Evolutionary conservation across 78 protist species (phyloP).

Genomic region (Cyanophora paradoxa): DNA sequence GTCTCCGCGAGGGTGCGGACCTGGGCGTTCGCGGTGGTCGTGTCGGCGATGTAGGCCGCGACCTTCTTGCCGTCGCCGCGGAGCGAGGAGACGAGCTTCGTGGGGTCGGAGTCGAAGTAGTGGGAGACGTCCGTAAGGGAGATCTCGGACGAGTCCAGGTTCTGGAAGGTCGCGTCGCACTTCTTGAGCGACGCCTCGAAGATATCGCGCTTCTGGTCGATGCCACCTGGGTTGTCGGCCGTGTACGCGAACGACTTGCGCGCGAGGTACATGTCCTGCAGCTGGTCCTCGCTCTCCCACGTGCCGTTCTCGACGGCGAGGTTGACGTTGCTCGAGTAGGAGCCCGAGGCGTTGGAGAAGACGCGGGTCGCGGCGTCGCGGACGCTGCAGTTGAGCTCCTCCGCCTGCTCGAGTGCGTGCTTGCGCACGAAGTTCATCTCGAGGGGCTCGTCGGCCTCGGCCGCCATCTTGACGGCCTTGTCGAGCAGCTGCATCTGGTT

Average conservation of each 20-base stretch:
- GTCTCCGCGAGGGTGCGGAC: background rate
- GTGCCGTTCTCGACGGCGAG: slow-evolving; percentile 49
- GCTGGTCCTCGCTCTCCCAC: slow-evolving; percentile 32
- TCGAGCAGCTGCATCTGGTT: slow-evolving; percentile 51
- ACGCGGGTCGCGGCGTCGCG: slow-evolving; percentile 43
- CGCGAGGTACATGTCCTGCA: slow-evolving; percentile 34
- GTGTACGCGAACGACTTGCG: slow-evolving; percentile 51
- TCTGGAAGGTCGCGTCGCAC: slow-evolving; percentile 42
- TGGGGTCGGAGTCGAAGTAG: slow-evolving; percentile 51
- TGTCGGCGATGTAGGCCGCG: slow-evolving; percentile 33
- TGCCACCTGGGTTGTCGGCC: slow-evolving; percentile 39
- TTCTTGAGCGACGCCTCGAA: slow-evolving; percentile 24
- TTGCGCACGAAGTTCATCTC: slow-evolving; percentile 43
- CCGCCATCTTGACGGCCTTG: slow-evolving; percentile 38
- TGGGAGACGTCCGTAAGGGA: slow-evolving; percentile 44
- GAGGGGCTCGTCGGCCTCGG: slow-evolving; percentile 47
- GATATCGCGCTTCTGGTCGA: slow-evolving; percentile 4
- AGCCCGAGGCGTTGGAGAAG: slow-evolving; percentile 43
- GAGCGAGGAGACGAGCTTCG: slow-evolving; percentile 29
- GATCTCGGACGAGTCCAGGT: slow-evolving; percentile 51
- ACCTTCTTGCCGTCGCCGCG: slow-evolving; percentile 43
- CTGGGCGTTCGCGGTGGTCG: slow-evolving; percentile 46
- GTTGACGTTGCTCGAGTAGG: slow-evolving; percentile 42
- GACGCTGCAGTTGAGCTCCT: slow-evolving; percentile 26
- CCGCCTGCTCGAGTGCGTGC: slow-evolving; percentile 46